phyloP scores from a whole-genome alignment of 768 basidiomycete genomes.

The Amylocystis lapponica region DNA sequence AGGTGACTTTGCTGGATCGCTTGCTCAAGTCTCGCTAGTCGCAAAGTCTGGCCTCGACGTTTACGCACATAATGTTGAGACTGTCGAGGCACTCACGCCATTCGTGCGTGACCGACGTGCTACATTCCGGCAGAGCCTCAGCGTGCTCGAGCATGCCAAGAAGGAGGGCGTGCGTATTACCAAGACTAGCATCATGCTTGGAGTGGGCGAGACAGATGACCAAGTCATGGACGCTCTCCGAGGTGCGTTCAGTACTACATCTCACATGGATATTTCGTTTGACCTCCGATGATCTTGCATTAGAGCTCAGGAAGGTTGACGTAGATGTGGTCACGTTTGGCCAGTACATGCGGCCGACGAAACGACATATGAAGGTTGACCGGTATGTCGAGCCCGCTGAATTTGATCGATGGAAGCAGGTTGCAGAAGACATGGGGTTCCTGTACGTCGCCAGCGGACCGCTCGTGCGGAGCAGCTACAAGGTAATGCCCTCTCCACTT shows the following conservation, averaged over 20 bases:
- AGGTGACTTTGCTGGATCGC: slow-evolving; percentile 83
- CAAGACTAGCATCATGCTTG: slow-evolving; percentile 98
- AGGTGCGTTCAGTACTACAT: slow-evolving; percentile 50
- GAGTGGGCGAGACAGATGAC: slow-evolving; percentile 84
- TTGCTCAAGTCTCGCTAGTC: slow-evolving; percentile 71
- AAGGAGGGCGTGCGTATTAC: slow-evolving; percentile 80
- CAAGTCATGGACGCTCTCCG: slow-evolving; percentile 78
- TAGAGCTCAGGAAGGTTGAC: slow-evolving; percentile 81
- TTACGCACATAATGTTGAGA: slow-evolving; percentile 97
- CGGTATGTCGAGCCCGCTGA: slow-evolving; percentile 93
- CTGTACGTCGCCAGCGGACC: slow-evolving; percentile 97
- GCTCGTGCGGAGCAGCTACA: slow-evolving; percentile 93
- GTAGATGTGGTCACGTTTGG: slow-evolving; percentile 99
- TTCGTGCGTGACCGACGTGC: slow-evolving; percentile 94
- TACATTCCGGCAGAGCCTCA: slow-evolving; percentile 79
- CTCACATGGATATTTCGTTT: background rate
- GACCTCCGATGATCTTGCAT: slow-evolving; percentile 6
- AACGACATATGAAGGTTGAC: slow-evolving; percentile 98
- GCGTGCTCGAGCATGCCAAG: slow-evolving; percentile 80
- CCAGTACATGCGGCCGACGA: slow-evolving; percentile 99
- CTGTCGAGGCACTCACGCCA: slow-evolving; percentile 89
- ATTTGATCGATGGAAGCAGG: slow-evolving; percentile 85
- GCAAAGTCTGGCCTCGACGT: slow-evolving; percentile 95
- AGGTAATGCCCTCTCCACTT: slow-evolving; percentile 67
- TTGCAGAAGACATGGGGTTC: slow-evolving; percentile 93